Evolutionary conservation across 2,329 filamentous ascomycete species (phyloP).

Genomic region (Tolypocladium ophioglossoides): DNA sequence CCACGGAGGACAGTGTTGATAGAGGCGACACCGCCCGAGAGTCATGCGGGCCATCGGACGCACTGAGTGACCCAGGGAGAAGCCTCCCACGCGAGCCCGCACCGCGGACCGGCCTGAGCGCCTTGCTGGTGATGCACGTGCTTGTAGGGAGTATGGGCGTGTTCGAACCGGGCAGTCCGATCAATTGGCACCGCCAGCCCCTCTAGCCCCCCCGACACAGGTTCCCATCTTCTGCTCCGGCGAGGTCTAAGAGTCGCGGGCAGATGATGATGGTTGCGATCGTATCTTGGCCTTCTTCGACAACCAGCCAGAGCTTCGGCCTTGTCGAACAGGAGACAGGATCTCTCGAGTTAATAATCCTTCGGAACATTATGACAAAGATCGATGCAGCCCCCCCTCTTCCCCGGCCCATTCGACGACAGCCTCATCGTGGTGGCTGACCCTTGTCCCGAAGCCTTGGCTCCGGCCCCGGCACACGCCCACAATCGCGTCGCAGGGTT

Average conservation of each 20-base stretch:
- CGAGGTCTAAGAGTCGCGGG: not conserved
- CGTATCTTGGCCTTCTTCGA: too few relatives aligned
- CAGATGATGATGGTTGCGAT: not conserved
- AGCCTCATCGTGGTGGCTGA: not conserved
- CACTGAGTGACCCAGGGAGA: not conserved
- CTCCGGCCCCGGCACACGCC: not conserved
- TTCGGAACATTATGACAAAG: not conserved
- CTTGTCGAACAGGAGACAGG: not conserved
- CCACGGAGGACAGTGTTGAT: not conserved
- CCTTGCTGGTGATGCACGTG: not conserved
- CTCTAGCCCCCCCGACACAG: not conserved
- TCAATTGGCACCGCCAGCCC: not conserved
- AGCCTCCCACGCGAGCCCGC: not conserved
- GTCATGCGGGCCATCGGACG: not conserved
- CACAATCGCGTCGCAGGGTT: not conserved
- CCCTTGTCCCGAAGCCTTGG: not conserved
- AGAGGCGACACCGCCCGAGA: not conserved
- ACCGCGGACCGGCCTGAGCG: not conserved
- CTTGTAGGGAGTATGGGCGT: not conserved
- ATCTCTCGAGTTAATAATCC: not conserved
- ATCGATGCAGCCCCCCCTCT: not conserved
- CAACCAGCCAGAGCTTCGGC: not conserved
- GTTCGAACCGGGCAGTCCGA: not conserved
- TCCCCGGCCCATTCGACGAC: not conserved
- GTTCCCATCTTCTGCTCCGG: not conserved